Evolutionary conservation across 306 rosid genomes (phyloP).

Genomic region (Quercus rubra): DNA sequence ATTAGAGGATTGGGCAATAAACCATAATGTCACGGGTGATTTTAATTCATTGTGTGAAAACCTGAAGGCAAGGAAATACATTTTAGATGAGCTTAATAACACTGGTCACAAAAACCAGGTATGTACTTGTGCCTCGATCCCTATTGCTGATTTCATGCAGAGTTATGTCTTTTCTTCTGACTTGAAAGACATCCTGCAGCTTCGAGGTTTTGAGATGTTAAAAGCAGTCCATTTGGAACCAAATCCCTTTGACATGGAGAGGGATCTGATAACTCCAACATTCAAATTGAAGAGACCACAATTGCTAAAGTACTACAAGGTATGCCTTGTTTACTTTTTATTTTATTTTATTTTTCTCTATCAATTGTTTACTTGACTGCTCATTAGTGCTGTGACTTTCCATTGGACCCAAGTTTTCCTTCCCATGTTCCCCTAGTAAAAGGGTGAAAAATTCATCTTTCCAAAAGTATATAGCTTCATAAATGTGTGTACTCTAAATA

Average conservation of each 20-base stretch:
- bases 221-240: slow-evolving; percentile 86
- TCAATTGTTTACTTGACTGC: background rate
- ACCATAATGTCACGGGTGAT: slow-evolving; percentile 46
- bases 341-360: background rate
- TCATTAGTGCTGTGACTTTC: background rate
- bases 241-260: slow-evolving; percentile 77
- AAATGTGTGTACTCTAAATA: background rate
- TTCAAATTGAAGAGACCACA: slow-evolving; percentile 90
- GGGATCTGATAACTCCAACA: slow-evolving; percentile 89
- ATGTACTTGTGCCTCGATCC: slow-evolving; percentile 25
- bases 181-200: slow-evolving; percentile 41
- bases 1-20: slow-evolving; percentile 79
- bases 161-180: slow-evolving; percentile 16
- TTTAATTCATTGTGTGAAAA: slow-evolving; percentile 74
- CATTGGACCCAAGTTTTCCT: background rate
- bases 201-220: slow-evolving; percentile 84
- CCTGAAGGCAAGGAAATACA: slow-evolving; percentile 56
- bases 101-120: slow-evolving; percentile 70
- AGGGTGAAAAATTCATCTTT: background rate
- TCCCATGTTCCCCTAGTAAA: background rate
- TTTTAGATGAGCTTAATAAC: slow-evolving; percentile 78
- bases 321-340: slow-evolving; percentile 13
- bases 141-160: slow-evolving; percentile 6
- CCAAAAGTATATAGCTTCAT: background rate
- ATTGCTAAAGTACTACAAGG: slow-evolving; percentile 71